A percentile compares a stretch with the other conserved stretches of the same genome.
phyloP scores from a whole-genome alignment of 225 moss, liverwort and hornwort genomes.

The Physcomitrellopsis africana region DNA sequence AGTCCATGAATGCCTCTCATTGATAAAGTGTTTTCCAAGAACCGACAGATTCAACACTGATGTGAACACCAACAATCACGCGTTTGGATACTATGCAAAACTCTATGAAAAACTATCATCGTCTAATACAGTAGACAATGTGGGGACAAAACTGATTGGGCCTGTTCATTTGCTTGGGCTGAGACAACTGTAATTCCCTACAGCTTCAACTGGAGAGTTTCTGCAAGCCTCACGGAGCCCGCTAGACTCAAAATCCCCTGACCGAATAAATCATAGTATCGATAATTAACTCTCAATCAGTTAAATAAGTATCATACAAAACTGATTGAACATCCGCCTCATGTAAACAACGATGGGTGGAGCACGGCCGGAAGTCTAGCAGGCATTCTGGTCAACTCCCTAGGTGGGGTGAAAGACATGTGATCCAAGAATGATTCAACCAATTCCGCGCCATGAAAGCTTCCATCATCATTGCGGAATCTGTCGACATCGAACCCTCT shows the following conservation, averaged over 20 bases:
- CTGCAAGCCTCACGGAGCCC: conserved; percentile 29
- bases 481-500: conserved; percentile 57
- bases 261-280: conserved; percentile 43
- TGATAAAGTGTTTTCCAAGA: conserved; percentile 25
- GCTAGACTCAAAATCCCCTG: conserved; percentile 41
- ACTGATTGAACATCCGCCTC: conserved; percentile 15
- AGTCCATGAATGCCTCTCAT: conserved; percentile 30
- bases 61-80: conserved; percentile 32
- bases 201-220: conserved; percentile 39
- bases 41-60: conserved; percentile 21
- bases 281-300: conserved; percentile 37
- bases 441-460: conserved; percentile 40
- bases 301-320: conserved; percentile 56
- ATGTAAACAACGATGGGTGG: conserved; percentile 62
- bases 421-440: conserved; percentile 65
- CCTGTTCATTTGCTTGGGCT: conserved; percentile 27
- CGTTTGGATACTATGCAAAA: conserved; percentile 35
- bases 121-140: conserved; percentile 45
- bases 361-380: conserved; percentile 63
- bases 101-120: conserved; percentile 39
- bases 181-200: conserved; percentile 27
- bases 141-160: conserved; percentile 39
- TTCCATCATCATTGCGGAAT: conserved; percentile 43
- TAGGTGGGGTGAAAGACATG: conserved; percentile 59
- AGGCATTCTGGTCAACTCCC: conserved; percentile 57